These are phyloP conservation scores for Lentinula raphanica DNA, from an alignment of 768 basidiomycete genomes.

Conservation along the genomic window DNA sequence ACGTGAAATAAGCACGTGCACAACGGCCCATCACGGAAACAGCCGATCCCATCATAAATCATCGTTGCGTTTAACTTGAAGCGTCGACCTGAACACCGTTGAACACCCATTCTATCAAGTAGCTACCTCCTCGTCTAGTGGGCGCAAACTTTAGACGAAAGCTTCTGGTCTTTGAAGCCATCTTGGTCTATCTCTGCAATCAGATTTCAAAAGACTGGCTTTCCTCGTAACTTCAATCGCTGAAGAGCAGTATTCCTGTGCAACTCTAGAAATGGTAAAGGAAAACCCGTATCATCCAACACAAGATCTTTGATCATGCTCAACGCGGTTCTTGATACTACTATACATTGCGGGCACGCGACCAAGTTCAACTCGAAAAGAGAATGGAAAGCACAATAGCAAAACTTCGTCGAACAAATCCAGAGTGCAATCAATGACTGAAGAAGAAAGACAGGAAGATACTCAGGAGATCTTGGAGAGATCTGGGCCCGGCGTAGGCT, in stretches of 20 bases:
- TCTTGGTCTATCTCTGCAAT: constrained; percentile 17
- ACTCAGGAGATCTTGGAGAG: constrained; percentile 60
- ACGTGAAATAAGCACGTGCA: too few relatives aligned
- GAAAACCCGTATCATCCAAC: not conserved
- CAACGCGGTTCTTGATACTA: not conserved
- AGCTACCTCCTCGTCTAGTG: constrained; percentile 24
- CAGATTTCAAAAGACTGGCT: constrained; percentile 38
- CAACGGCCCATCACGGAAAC: too few relatives aligned
- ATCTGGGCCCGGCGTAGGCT: constrained; percentile 63
- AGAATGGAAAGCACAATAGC: not conserved
- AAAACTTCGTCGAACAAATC: constrained; percentile 18
- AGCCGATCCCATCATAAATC: too few relatives aligned
- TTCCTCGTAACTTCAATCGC: constrained; percentile 59
- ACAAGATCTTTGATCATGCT: constrained; percentile 17
- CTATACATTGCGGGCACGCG: constrained; percentile 10
- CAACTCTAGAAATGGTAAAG: constrained; percentile 35
- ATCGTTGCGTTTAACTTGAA: too few relatives aligned
- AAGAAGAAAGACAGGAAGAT: constrained; percentile 65
- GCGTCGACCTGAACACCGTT: too few relatives aligned
- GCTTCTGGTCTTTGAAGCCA: constrained; percentile 21
- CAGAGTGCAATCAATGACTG: constrained; percentile 61
- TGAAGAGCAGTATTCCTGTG: constrained; percentile 52
- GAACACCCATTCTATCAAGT: too few relatives aligned
- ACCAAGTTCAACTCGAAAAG: constrained; percentile 14
- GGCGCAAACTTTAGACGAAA: constrained; percentile 47